phyloP scores from a whole-genome alignment of 169 alveolate genomes.

The Theileria sp. region DNA sequence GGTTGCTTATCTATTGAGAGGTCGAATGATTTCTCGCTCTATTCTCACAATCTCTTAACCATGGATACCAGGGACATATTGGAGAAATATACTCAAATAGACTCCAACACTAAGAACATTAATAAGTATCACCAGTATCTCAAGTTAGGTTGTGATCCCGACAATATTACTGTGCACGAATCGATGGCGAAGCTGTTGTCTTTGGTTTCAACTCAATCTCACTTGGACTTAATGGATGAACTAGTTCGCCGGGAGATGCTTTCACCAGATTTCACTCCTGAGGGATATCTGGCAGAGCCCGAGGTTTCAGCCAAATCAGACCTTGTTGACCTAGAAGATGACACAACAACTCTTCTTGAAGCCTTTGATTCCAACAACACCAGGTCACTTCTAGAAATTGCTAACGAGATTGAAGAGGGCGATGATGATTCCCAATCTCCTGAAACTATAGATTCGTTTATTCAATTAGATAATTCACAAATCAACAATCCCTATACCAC shows the following conservation, averaged over 20 bases:
- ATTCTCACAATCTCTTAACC: constrained; percentile 39
- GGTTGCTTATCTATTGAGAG: constrained; percentile 50
- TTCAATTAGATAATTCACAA: neutral
- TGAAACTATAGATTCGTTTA: neutral
- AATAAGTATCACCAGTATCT: constrained; percentile 2
- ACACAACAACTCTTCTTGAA: constrained; percentile 5
- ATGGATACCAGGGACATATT: constrained; percentile 37
- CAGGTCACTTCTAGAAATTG: constrained; percentile 59
- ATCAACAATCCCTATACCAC: neutral
- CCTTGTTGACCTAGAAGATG: constrained; percentile 19
- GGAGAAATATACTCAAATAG: constrained; percentile 28
- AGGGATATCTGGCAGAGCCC: constrained; percentile 18
- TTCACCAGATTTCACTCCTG: constrained; percentile 28
- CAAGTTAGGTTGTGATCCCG: constrained; percentile 47
- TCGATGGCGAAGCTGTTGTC: constrained; percentile 23
- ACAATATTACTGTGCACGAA: constrained; percentile 40
- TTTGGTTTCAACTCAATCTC: constrained; percentile 52
- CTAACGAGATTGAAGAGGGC: neutral
- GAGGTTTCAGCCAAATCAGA: constrained; percentile 33
- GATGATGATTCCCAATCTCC: neutral
- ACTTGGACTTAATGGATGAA: constrained; percentile 34
- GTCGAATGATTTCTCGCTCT: constrained; percentile 54
- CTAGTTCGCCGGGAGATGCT: constrained; percentile 27
- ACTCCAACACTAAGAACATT: constrained; percentile 15
- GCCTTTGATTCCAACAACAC: constrained; percentile 5